These are phyloP conservation scores for Discostella stelligeroides DNA, from an alignment of 108 stramenopile genomes.

Conservation along the genomic window DNA sequence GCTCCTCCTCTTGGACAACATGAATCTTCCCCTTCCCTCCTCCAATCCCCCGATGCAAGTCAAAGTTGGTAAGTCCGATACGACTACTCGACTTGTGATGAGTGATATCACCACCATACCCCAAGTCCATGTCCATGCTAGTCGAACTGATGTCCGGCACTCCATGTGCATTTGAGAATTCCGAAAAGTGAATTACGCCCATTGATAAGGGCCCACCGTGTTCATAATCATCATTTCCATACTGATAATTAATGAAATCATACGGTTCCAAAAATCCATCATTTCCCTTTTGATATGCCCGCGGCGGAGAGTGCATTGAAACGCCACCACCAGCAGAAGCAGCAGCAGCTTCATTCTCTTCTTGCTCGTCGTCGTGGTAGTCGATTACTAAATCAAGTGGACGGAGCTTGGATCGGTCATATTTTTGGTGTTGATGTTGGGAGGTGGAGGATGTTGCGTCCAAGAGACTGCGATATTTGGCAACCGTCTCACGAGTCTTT, in stretches of 20 bases:
- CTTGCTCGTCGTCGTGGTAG: background rate
- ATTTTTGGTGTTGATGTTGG: background rate
- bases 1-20: background rate
- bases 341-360: background rate
- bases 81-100: constrained; percentile 6
- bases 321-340: background rate
- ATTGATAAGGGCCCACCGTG: too few relatives aligned
- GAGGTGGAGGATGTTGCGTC: background rate
- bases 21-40: background rate
- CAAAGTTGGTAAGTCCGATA: constrained; percentile 19
- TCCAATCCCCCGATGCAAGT: constrained; percentile 7
- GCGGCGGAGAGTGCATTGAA: background rate
- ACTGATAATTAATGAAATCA: constrained; percentile 32
- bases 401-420: background rate
- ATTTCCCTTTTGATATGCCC: constrained; percentile 29
- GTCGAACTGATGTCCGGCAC: too few relatives aligned
- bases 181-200: too few relatives aligned
- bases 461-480: too few relatives aligned
- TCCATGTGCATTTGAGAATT: too few relatives aligned
- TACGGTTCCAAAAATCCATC: constrained; percentile 43
- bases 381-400: constrained; percentile 6
- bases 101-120: background rate
- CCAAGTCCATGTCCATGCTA: background rate
- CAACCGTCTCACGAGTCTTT: too few relatives aligned
- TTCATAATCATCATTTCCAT: background rate